phyloP scores from a whole-genome alignment of 192 early-diverging fungal genomes.

The Gaertneriomyces semiglobifer region DNA sequence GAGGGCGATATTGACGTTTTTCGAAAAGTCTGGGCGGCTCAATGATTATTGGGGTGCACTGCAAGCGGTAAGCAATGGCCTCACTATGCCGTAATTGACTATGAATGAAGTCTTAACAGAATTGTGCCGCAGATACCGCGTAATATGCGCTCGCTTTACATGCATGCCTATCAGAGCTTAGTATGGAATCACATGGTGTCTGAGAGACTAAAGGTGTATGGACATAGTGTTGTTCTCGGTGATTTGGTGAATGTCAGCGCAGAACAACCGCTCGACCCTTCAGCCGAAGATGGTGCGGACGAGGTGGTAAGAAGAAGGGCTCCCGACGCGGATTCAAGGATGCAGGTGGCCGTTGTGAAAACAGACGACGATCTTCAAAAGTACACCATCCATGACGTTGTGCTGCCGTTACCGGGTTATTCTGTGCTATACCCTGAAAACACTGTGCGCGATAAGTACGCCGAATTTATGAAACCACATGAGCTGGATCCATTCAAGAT shows the following conservation, averaged over 20 bases:
- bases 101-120: not conserved
- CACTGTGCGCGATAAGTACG: conserved; percentile 62
- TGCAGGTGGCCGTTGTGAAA: conserved; percentile 46
- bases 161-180: conserved; percentile 93
- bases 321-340: conserved; percentile 7
- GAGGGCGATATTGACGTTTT: conserved; percentile 59
- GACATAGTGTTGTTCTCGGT: conserved; percentile 68
- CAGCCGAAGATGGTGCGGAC: conserved; percentile 32
- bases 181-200: conserved; percentile 89
- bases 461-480: conserved; percentile 67
- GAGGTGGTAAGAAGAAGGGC: conserved; percentile 25
- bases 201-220: conserved; percentile 67
- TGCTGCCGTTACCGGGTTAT: conserved; percentile 87
- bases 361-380: conserved; percentile 63
- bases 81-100: not conserved
- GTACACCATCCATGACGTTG: conserved; percentile 84
- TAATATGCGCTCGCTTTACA: conserved; percentile 86
- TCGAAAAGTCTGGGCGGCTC: conserved; percentile 43
- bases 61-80: conserved; percentile 45
- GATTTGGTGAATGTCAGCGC: conserved; percentile 64
- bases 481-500: conserved; percentile 66
- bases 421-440: conserved; percentile 76
- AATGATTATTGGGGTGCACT: conserved; percentile 63
- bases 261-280: conserved; percentile 5
- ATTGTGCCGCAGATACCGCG: conserved; percentile 63